Conservation (phyloP, 805 yeast genomes). For the Sungouiella thailandica region DNA sequence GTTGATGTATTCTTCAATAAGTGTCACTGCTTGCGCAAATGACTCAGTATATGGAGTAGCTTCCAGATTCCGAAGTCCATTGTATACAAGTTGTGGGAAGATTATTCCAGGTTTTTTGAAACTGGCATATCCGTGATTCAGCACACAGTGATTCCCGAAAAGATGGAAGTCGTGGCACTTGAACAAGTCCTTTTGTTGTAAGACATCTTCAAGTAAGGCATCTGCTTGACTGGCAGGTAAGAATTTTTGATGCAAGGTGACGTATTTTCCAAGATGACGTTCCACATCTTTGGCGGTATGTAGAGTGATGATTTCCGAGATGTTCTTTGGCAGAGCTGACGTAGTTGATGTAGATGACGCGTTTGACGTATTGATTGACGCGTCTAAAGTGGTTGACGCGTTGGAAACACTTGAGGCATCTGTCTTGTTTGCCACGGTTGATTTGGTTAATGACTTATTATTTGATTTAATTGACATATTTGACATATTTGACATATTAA, state of each 20-base stretch:
- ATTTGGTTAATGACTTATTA: too few species aligned
- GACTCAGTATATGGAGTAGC: slow-evolving; percentile 32
- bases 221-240: slow-evolving; percentile 49
- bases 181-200: slow-evolving; percentile 39
- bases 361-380: neutral
- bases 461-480: too few species aligned
- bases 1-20: slow-evolving; percentile 34
- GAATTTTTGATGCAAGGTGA: slow-evolving; percentile 45
- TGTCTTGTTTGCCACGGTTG: neutral
- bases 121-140: slow-evolving; percentile 47
- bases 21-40: slow-evolving; percentile 35
- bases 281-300: slow-evolving; percentile 50
- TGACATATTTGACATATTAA: too few species aligned
- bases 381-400: neutral
- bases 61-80: slow-evolving; percentile 34
- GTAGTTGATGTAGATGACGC: neutral
- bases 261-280: slow-evolving; percentile 41
- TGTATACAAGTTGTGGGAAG: slow-evolving; percentile 26
- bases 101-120: slow-evolving; percentile 15
- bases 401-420: neutral
- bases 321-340: too few species aligned
- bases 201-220: slow-evolving; percentile 35
- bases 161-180: slow-evolving; percentile 47
- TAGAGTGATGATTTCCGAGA: slow-evolving; percentile 24
- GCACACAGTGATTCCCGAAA: slow-evolving; percentile 56